phyloP scores from a whole-genome alignment of 2,329 filamentous ascomycete genomes.

The Fusarium sp. region DNA sequence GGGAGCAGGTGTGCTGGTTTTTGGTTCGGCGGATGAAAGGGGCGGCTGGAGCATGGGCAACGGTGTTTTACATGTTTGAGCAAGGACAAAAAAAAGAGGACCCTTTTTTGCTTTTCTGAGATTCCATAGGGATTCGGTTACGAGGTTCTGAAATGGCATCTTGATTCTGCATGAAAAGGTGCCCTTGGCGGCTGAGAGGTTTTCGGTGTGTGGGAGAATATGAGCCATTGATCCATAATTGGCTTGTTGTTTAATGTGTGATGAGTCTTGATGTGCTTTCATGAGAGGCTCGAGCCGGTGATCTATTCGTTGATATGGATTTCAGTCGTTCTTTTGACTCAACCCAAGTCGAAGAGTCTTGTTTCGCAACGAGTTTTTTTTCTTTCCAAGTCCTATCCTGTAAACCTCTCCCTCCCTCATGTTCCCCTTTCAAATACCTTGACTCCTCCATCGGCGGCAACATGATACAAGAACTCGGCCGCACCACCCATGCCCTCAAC shows the following conservation, averaged over 20 bases:
- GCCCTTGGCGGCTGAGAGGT: slow-evolving; percentile 9
- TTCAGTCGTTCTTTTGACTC: background rate
- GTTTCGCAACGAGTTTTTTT: no score
- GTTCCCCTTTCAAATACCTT: slow-evolving; percentile 85
- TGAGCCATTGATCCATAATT: slow-evolving; percentile 1
- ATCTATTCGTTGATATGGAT: background rate
- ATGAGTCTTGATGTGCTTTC: background rate
- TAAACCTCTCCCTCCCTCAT: slow-evolving; percentile 24
- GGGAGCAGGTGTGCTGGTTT: slow-evolving; percentile 26
- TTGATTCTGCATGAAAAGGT: slow-evolving; percentile 46
- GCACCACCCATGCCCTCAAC: slow-evolving; percentile 56
- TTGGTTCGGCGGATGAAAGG: slow-evolving; percentile 35
- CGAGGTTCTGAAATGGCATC: slow-evolving; percentile 50
- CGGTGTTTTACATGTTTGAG: slow-evolving; percentile 51
- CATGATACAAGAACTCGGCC: slow-evolving; percentile 83
- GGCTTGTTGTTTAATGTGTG: background rate
- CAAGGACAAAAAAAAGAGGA: slow-evolving; percentile 41
- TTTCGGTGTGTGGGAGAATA: background rate
- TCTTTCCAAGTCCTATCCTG: background rate
- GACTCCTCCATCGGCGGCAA: slow-evolving; percentile 81
- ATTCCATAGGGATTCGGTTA: slow-evolving; percentile 46
- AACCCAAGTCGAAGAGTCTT: background rate
- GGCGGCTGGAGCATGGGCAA: slow-evolving; percentile 49
- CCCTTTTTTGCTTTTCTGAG: slow-evolving; percentile 44
- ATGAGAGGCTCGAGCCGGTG: background rate